Evolutionary conservation across 371 early-diverging fungal genomes (phyloP), one percentile per base, ranked within the genome.

Genomic region (Apophysomyces sp.): DNA sequence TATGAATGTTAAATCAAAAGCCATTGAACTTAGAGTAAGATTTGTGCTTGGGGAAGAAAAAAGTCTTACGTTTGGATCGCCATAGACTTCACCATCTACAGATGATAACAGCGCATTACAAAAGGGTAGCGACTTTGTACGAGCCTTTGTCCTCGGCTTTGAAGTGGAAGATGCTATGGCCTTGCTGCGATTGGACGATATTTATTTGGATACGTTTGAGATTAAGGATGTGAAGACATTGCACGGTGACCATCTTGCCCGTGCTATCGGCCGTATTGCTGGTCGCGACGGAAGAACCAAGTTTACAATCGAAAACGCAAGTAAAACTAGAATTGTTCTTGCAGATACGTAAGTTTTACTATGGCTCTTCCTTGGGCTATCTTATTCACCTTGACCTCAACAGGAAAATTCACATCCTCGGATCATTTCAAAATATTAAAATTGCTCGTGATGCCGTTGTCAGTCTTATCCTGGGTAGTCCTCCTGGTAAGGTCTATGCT

Each of bases 181-280:
- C 7, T 84, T 98, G 51, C 74, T 98, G 62, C 91, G 98, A 66
- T 79, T 98, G 75, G 98, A 98, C 66, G 98, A 98, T 67, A 80
- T 98, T 65, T 98, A 88, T 76, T 72, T 98, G 69, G 98, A 99
- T 69, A 86, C 94, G 15, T 99, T 99, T 76, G 97, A 99, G 65
- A 92, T 99, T 76, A 96, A 97, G 82, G 99, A 99, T 74, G 94
- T 99, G 34, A 96, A 98, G 84, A 97, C 95, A 13, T 77, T 99
- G 51, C 90, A 90, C 56, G 96, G 97, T 54, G 95, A 97, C 68
- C 97, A 99, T 78, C 78, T 99, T 72, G 91, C 97, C 26, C 90
- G 99, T 65, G 99, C 99, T 65, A 80, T 99, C 71, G 99, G 99
- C 67, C 94, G 99, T 76, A 94, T 99, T 71, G 98, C 99, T 37